These are phyloP conservation scores for Sicyos edulis DNA, from an alignment of 306 rosid genomes.

Conservation along the genomic window DNA sequence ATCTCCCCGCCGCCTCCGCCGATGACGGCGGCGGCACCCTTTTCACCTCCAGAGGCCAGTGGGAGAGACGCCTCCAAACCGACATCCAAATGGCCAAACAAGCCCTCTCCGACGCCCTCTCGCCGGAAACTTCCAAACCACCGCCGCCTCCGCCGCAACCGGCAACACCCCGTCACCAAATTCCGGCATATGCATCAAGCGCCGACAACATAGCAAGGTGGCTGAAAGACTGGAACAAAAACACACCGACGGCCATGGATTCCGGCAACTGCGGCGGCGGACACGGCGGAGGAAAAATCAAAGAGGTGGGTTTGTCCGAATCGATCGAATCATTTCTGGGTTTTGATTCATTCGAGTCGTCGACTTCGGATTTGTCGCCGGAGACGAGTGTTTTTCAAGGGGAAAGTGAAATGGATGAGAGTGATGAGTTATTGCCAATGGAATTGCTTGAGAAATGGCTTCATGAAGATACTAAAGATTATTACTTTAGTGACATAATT, in stretches of 20 bases:
- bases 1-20: constrained; percentile 1
- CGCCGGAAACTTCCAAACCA: constrained; percentile 38
- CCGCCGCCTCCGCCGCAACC: constrained; percentile 19
- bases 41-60: constrained; percentile 68
- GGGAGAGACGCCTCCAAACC: constrained; percentile 96
- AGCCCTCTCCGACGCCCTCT: constrained; percentile 72
- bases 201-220: constrained; percentile 20
- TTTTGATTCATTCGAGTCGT: constrained; percentile 18
- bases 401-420: constrained; percentile 19
- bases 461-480: constrained; percentile 10
- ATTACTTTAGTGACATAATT: background rate
- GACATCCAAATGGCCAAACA: constrained; percentile 69
- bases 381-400: constrained; percentile 19
- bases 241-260: background rate
- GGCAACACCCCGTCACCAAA: background rate
- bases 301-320: constrained; percentile 5
- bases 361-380: constrained; percentile 18
- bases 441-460: constrained; percentile 22
- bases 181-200: constrained; percentile 18
- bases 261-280: background rate
- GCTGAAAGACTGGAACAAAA: constrained; percentile 22
- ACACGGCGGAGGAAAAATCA: background rate
- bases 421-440: constrained; percentile 2
- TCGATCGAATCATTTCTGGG: constrained; percentile 17
- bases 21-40: background rate